Evolutionary conservation across 2,329 filamentous ascomycete species (phyloP).

Genomic region (Aspergillus pseudoglaucus): DNA sequence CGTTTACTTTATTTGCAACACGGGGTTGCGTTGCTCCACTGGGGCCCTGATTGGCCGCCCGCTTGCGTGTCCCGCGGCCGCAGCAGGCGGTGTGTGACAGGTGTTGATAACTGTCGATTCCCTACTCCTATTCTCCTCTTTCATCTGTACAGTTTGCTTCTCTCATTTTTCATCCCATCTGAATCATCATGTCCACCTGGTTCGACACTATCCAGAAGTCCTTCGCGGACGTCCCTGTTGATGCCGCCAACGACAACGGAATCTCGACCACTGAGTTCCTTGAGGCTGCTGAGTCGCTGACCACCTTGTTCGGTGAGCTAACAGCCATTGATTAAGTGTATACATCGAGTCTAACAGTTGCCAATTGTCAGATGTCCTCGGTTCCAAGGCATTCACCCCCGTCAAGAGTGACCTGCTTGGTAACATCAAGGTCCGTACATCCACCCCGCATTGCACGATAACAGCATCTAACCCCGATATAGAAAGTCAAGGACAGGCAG

Average conservation of each 20-base stretch:
- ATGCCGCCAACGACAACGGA: constrained; percentile 65
- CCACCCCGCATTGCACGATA: constrained; percentile 2
- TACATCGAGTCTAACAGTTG: constrained; percentile 2
- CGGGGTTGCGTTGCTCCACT: constrained; percentile 10
- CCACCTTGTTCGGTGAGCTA: constrained; percentile 73
- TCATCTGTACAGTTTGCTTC: constrained; percentile 6
- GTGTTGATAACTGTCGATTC: constrained; percentile 9
- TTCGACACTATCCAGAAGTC: constrained; percentile 78
- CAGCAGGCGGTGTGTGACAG: constrained; percentile 23
- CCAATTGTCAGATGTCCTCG: constrained; percentile 47
- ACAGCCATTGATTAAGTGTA: neutral
- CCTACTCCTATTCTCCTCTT: constrained; percentile 1
- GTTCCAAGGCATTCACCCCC: constrained; percentile 70
- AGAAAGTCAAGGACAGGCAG: constrained; percentile 88
- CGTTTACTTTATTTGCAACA: constrained; percentile 22
- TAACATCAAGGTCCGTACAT: constrained; percentile 70
- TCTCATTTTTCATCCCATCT: constrained; percentile 20
- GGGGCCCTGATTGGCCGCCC: constrained; percentile 7
- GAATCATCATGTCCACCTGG: constrained; percentile 65
- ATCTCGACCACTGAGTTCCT: constrained; percentile 83
- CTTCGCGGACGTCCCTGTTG: constrained; percentile 75
- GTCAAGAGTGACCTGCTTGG: constrained; percentile 88
- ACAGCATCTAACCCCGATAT: constrained; percentile 8
- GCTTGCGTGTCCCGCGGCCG: constrained; percentile 23
- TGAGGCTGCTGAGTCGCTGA: constrained; percentile 79